Evolutionary conservation across 2,329 filamentous ascomycete species (phyloP), one percentile per base, ranked within the genome.

Genomic region (Trichophyton rubrum): DNA sequence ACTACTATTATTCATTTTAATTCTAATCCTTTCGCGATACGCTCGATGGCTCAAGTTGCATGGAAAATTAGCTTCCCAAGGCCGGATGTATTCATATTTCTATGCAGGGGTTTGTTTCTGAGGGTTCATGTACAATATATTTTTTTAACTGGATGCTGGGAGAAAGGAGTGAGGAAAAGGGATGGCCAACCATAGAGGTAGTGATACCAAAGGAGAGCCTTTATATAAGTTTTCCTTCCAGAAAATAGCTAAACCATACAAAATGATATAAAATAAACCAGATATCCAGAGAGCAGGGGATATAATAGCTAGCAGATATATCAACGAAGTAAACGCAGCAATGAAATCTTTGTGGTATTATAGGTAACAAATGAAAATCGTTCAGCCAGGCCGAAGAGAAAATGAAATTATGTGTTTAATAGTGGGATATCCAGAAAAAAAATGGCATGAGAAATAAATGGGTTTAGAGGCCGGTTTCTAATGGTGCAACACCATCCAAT

Each of bases 401-500:
- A 38, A 38, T 1, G 9, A 38, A 38, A 38, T 38, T 38, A 38
- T 38, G 3, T 13, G 33, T 38, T 2, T 43, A 20, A 43, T n/a
- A 7, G 15, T 51, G 27, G 40, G 56, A 51, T 61, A 61, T 61
- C 59, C 35, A 58, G 22, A 61, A 47, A 17, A 27, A 11, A 22
- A 43, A 43, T 43, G 38, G 33, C 9, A 3, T 38, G 33, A 38
- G 33, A 38, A 38, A 38, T 38, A 13, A 38, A 13, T 13, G 33
- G 9, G 2, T 9, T 59, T 9, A 56, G 33, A 45, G 55, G 15
- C 13, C 45, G 24, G 35, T n/a, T 59, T 55, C 51, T n/a, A 55
- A 55, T 11, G 51, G 51, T 9, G 51, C 24, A 35, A 55, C 75
- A 3, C 88, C 89, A 65, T 92, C 88, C 33, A 95, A 77, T 2